Evolutionary conservation across 305 asterid species (phyloP).

Genomic region (Withania somnifera): DNA sequence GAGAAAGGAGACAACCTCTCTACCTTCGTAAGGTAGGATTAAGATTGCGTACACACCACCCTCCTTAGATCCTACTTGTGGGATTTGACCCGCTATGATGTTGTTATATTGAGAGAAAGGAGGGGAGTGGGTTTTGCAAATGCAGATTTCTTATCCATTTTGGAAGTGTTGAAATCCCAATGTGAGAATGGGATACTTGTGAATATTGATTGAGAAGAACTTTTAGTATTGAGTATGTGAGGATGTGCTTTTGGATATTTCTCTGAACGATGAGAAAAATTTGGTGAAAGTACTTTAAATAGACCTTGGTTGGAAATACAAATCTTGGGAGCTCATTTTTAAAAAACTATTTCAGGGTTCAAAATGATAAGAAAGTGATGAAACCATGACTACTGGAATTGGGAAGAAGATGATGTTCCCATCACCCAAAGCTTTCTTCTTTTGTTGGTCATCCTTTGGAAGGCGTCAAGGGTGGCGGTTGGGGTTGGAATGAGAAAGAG

Average conservation of each 20-base stretch:
- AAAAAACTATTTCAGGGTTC: neutral
- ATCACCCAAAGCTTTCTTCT: neutral
- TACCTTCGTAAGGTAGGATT: neutral
- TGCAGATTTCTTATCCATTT: neutral
- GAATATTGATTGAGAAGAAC: neutral
- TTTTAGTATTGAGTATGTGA: neutral
- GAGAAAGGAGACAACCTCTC: neutral
- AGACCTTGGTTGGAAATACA: neutral
- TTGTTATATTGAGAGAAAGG: neutral
- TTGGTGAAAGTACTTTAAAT: neutral
- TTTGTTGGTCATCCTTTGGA: neutral
- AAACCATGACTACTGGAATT: neutral
- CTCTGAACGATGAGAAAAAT: neutral
- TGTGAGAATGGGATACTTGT: neutral
- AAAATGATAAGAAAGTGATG: neutral
- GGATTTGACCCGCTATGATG: neutral
- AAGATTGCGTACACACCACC: neutral
- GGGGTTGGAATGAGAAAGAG: neutral
- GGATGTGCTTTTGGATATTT: neutral
- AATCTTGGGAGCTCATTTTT: neutral
- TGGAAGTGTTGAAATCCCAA: neutral
- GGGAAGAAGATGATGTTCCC: neutral
- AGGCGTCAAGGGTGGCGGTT: neutral
- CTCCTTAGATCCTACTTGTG: neutral
- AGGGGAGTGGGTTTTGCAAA: neutral